A percentile compares a stretch with the other conserved stretches of the same genome.
Evolutionary conservation across 768 basidiomycete genomes (phyloP).

Genomic region (Lyophyllum decastes): DNA sequence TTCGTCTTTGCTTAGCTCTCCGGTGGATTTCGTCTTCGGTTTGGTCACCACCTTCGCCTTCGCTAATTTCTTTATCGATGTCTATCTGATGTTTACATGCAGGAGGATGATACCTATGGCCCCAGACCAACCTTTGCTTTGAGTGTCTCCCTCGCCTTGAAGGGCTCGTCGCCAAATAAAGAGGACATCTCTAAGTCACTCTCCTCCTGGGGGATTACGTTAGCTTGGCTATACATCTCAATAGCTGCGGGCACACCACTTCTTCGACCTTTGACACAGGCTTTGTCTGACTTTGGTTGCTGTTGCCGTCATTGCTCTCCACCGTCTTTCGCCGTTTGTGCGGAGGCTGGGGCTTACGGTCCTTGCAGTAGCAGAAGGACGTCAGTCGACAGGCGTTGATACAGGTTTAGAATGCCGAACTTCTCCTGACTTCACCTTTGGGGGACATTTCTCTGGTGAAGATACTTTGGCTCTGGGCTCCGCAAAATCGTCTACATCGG

Average conservation of each 20-base stretch:
- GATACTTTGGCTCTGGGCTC: not conserved
- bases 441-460: not conserved
- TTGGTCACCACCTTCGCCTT: constrained; percentile 32
- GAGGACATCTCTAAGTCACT: constrained; percentile 65
- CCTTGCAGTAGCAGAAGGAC: not conserved
- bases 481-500: constrained; percentile 36
- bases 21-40: constrained; percentile 25
- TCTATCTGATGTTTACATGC: constrained; percentile 10
- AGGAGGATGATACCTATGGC: not conserved
- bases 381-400: not conserved
- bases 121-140: constrained; percentile 22
- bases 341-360: not conserved
- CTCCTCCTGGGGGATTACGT: constrained; percentile 18
- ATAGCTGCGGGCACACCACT: not conserved
- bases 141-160: constrained; percentile 34
- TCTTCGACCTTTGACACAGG: not conserved
- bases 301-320: constrained; percentile 4
- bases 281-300: not conserved
- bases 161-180: constrained; percentile 55
- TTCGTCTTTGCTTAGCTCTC: constrained; percentile 57
- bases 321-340: constrained; percentile 15
- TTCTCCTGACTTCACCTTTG: constrained; percentile 1
- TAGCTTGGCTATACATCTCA: not conserved
- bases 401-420: not conserved
- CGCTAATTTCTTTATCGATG: constrained; percentile 22